These are phyloP conservation scores for Solanum chaucha DNA, from an alignment of 257 asterid species.

Conservation along the genomic window DNA sequence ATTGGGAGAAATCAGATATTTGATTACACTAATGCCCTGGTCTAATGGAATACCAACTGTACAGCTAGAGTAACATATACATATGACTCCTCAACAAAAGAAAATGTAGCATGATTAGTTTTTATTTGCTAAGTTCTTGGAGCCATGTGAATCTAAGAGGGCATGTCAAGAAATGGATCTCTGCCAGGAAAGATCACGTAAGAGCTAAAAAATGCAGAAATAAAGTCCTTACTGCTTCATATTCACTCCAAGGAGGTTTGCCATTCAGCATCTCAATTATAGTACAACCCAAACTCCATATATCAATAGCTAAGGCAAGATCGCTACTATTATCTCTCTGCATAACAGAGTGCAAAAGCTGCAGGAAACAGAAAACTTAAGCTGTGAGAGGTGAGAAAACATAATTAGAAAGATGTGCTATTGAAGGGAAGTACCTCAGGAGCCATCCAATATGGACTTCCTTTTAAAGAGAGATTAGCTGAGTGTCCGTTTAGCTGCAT, in stretches of 20 bases:
- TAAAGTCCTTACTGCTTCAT: constrained; percentile 53
- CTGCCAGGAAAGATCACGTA: neutral
- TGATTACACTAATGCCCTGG: neutral
- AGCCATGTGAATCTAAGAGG: neutral
- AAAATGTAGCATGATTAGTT: neutral
- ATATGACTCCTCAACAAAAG: neutral
- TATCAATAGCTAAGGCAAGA: constrained; percentile 71
- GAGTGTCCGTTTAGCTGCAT: constrained; percentile 65
- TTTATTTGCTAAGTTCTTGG: neutral
- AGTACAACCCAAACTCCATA: constrained; percentile 96
- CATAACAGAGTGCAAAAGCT: constrained; percentile 60
- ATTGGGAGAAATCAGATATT: neutral
- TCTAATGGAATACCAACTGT: neutral
- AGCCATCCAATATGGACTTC: constrained; percentile 91
- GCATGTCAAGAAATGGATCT: neutral
- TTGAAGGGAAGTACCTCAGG: constrained; percentile 13
- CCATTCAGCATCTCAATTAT: constrained; percentile 82
- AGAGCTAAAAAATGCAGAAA: neutral
- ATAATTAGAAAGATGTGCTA: neutral
- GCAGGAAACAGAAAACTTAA: constrained; percentile 21
- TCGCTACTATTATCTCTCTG: constrained; percentile 42
- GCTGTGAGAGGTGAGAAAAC: neutral
- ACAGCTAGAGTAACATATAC: neutral
- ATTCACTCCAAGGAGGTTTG: constrained; percentile 92
- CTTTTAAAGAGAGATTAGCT: constrained; percentile 69